Percentiles rank a stretch among this genome's conserved stretches.
phyloP scores from a whole-genome alignment of 2,329 filamentous ascomycete genomes.

The Lizonia empirigonia region DNA sequence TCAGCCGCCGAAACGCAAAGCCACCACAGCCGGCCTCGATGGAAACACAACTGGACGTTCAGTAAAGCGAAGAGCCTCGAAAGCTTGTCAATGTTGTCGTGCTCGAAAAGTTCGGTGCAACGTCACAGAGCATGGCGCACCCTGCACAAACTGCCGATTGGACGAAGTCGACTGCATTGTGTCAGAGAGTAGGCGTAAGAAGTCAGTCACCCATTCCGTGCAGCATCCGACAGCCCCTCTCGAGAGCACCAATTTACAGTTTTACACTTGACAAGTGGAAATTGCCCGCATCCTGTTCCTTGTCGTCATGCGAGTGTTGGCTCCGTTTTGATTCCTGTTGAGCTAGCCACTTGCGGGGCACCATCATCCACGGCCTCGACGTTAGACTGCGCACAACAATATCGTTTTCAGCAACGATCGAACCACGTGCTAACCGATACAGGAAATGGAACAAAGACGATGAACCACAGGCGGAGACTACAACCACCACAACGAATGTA shows the following conservation, averaged over 20 bases:
- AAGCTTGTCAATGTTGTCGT: constrained; percentile 87
- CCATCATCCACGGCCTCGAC: constrained; percentile 8
- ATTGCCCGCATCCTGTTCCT: constrained; percentile 8
- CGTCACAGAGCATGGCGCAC: constrained; percentile 82
- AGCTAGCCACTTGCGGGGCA: constrained; percentile 29
- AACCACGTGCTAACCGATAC: constrained; percentile 29
- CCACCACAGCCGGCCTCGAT: constrained; percentile 61
- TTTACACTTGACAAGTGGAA: not conserved
- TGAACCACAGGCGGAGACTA: constrained; percentile 36
- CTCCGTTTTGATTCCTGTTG: constrained; percentile 19
- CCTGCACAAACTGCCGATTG: constrained; percentile 85
- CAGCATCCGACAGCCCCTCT: constrained; percentile 32
- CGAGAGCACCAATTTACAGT: constrained; percentile 6
- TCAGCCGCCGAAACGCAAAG: constrained; percentile 62
- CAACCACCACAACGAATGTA: constrained; percentile 26
- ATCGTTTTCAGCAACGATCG: constrained; percentile 15
- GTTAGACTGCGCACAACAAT: constrained; percentile 12
- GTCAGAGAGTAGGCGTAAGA: constrained; percentile 79
- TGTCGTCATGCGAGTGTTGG: constrained; percentile 33
- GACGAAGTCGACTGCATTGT: constrained; percentile 76
- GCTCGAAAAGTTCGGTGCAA: constrained; percentile 92
- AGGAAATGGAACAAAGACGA: constrained; percentile 54
- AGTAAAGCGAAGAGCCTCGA: constrained; percentile 84
- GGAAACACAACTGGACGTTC: constrained; percentile 56
- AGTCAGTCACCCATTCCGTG: constrained; percentile 62